Conservation (phyloP, 2,329 filamentous ascomycete genomes). For the Aspergillus quadricinctus region DNA sequence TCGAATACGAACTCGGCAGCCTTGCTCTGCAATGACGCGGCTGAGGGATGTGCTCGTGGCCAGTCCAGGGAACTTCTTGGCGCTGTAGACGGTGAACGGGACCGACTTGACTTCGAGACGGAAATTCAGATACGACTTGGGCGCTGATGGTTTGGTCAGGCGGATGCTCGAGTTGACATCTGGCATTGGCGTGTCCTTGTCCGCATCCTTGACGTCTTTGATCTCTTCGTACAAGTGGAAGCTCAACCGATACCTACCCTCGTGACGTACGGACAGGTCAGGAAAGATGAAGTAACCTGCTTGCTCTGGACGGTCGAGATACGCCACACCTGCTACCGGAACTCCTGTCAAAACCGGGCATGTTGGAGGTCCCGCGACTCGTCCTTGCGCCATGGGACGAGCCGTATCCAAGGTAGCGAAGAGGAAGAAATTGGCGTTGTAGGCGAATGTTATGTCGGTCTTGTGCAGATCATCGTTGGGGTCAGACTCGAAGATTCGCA, state of each 20-base stretch:
- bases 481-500: conserved; percentile 72
- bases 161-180: conserved; percentile 21
- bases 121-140: conserved; percentile 66
- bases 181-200: conserved; percentile 50
- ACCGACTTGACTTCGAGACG: conserved; percentile 84
- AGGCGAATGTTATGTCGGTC: conserved; percentile 77
- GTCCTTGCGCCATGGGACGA: conserved; percentile 75
- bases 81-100: conserved; percentile 86
- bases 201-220: conserved; percentile 76
- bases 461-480: conserved; percentile 52
- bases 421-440: conserved; percentile 97
- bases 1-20: conserved; percentile 90
- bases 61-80: conserved; percentile 96
- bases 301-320: conserved; percentile 76
- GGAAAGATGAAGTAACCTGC: conserved; percentile 97
- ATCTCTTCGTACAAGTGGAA: conserved; percentile 94
- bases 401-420: conserved; percentile 88
- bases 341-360: conserved; percentile 87
- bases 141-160: conserved; percentile 39
- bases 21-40: conserved; percentile 89
- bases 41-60: conserved; percentile 85
- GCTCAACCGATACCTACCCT: conserved; percentile 84
- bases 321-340: conserved; percentile 91
- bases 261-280: conserved; percentile 90
- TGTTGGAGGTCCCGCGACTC: conserved; percentile 64